Conservation (phyloP, 2,329 filamentous ascomycete genomes). For the Fusarium piperis region DNA sequence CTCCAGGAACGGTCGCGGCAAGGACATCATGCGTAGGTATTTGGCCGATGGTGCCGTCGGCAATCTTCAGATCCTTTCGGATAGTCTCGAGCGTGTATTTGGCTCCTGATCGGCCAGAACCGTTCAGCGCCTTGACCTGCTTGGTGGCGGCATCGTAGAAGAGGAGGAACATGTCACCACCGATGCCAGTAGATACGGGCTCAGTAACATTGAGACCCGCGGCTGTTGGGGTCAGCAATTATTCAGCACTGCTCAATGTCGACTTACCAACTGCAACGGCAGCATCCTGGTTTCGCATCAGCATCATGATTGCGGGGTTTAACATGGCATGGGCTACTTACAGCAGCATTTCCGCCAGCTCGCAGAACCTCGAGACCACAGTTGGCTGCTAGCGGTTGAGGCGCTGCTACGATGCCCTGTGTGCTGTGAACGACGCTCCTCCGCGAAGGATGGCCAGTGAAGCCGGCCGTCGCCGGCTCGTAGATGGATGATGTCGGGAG, state of each 20-base stretch:
- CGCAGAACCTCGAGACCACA: constrained; percentile 87
- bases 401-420: constrained; percentile 88
- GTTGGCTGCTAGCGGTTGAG: constrained; percentile 88
- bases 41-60: constrained; percentile 61
- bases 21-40: constrained; percentile 84
- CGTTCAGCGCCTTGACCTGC: constrained; percentile 87
- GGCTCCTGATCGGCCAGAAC: constrained; percentile 83
- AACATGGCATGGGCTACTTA: constrained; percentile 57
- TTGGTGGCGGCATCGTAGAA: constrained; percentile 87
- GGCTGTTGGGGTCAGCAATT: constrained; percentile 60
- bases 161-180: constrained; percentile 96
- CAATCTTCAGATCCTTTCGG: constrained; percentile 73
- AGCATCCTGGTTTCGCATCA: constrained; percentile 73
- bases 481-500: constrained; percentile 59
- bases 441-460: constrained; percentile 77
- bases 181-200: constrained; percentile 91
- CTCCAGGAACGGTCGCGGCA: constrained; percentile 87
- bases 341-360: constrained; percentile 91
- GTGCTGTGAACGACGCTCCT: constrained; percentile 94
- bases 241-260: accelerated
- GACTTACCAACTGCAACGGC: constrained; percentile 85
- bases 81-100: constrained; percentile 76
- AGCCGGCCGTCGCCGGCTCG: constrained; percentile 57
- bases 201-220: constrained; percentile 94
- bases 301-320: neutral